Evolutionary conservation across 306 rosid genomes (phyloP).

Genomic region (Begonia loranthoides): DNA sequence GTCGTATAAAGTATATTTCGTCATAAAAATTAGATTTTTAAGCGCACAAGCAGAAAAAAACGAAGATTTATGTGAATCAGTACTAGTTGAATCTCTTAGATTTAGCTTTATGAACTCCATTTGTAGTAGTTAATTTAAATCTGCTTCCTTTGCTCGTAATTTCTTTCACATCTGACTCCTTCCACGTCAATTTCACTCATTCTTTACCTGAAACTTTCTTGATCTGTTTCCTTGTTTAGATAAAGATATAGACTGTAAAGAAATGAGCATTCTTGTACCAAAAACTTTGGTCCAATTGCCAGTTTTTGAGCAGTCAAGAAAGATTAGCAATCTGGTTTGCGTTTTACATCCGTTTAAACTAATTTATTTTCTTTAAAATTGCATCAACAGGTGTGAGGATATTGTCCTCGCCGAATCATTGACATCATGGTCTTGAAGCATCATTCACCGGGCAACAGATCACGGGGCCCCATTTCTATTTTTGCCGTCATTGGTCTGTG

Average conservation of each 20-base stretch:
- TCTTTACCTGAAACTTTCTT: neutral
- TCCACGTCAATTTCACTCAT: too few species aligned
- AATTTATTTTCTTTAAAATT: neutral
- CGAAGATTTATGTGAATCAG: too few species aligned
- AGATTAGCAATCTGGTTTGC: too few species aligned
- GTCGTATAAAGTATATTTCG: too few species aligned
- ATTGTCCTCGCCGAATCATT: neutral
- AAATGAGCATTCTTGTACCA: neutral
- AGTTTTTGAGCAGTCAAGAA: neutral
- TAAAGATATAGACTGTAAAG: neutral
- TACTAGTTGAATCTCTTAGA: neutral
- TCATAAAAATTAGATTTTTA: too few species aligned
- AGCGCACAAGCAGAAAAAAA: too few species aligned
- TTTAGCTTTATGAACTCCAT: neutral
- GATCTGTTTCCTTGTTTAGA: neutral
- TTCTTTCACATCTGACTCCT: too few species aligned
- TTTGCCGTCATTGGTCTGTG: constrained; percentile 69
- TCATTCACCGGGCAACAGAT: constrained; percentile 33
- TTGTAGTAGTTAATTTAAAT: neutral
- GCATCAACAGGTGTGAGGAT: constrained; percentile 15
- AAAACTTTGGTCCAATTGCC: neutral
- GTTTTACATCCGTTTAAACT: too few species aligned
- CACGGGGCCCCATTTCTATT: constrained; percentile 57
- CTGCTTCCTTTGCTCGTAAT: neutral
- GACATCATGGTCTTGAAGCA: constrained; percentile 60